A percentile compares a stretch with the other conserved stretches of the same genome.
These are phyloP conservation scores for Nicotiana tabacum DNA, from an alignment of 257 asterid genomes.

Conservation along the genomic window DNA sequence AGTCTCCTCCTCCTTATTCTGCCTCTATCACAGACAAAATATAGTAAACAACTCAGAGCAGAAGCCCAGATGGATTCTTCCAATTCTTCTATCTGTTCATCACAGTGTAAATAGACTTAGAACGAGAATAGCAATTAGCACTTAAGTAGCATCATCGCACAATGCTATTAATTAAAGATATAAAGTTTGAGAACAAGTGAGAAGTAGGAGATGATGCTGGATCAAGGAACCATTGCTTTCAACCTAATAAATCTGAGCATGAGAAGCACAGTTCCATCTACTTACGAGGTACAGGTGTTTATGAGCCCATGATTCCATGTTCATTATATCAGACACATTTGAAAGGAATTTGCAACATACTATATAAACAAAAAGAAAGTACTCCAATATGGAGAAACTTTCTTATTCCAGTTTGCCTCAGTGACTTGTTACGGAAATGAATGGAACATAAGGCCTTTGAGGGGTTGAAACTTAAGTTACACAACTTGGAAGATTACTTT, in stretches of 20 bases:
- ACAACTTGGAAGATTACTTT: background rate
- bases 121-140: background rate
- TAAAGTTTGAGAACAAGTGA: background rate
- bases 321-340: background rate
- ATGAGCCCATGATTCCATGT: background rate
- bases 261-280: background rate
- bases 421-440: background rate
- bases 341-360: background rate
- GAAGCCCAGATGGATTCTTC: slow-evolving; percentile 99
- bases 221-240: background rate
- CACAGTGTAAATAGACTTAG: background rate
- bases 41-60: slow-evolving; percentile 86
- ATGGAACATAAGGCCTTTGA: background rate
- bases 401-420: background rate
- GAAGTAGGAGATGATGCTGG: background rate
- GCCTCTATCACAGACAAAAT: slow-evolving; percentile 94
- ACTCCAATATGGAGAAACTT: background rate
- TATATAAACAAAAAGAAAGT: background rate
- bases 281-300: background rate
- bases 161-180: background rate
- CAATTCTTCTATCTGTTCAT: slow-evolving; percentile 69
- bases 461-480: background rate
- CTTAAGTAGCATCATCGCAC: background rate
- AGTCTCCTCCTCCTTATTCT: slow-evolving; percentile 91
- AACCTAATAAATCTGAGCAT: background rate